A percentile compares a stretch with the other conserved stretches of the same genome.
These are phyloP conservation scores for Monascus ruber DNA, from an alignment of 2,329 filamentous ascomycete genomes.

Conservation along the genomic window DNA sequence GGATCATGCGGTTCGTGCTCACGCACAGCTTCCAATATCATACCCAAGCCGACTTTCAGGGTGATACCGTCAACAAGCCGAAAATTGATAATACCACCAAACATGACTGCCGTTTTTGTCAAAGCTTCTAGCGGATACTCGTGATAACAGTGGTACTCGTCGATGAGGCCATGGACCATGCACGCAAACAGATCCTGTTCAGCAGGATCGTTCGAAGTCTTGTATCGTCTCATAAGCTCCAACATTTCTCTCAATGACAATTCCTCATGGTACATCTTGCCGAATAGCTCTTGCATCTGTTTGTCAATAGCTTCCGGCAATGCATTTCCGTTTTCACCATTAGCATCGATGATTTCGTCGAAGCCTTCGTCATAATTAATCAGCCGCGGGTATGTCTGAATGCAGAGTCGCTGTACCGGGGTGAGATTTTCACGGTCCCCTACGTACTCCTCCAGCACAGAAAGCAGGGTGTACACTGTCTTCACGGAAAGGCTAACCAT, in stretches of 20 bases:
- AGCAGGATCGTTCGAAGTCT: conserved; percentile 67
- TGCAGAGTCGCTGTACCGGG: conserved; percentile 71
- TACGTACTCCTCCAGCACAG: conserved; percentile 61
- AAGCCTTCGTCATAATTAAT: conserved; percentile 95
- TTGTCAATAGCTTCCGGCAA: conserved; percentile 68
- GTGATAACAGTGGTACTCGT: conserved; percentile 90
- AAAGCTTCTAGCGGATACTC: conserved; percentile 94
- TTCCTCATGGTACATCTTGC: conserved; percentile 92
- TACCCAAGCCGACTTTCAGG: conserved; percentile 84
- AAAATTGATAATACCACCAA: conserved; percentile 91
- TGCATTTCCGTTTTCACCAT: conserved; percentile 69
- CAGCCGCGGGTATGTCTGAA: conserved; percentile 82
- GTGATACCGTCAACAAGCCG: conserved; percentile 83
- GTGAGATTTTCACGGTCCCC: conserved; percentile 59
- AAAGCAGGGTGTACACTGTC: conserved; percentile 69
- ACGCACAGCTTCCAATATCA: conserved; percentile 93
- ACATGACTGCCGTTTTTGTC: conserved; percentile 89
- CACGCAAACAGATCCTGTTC: conserved; percentile 95
- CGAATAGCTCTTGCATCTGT: conserved; percentile 96
- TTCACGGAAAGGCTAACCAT: conserved; percentile 72
- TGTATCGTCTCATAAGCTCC: conserved; percentile 72
- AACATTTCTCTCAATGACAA: conserved; percentile 79
- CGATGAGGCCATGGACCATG: conserved; percentile 96
- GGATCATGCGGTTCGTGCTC: conserved; percentile 71
- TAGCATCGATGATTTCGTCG: conserved; percentile 81